A percentile compares a stretch with the other conserved stretches of the same genome.
Evolutionary conservation across 768 basidiomycete genomes (phyloP).

Genomic region (Russula abietina): DNA sequence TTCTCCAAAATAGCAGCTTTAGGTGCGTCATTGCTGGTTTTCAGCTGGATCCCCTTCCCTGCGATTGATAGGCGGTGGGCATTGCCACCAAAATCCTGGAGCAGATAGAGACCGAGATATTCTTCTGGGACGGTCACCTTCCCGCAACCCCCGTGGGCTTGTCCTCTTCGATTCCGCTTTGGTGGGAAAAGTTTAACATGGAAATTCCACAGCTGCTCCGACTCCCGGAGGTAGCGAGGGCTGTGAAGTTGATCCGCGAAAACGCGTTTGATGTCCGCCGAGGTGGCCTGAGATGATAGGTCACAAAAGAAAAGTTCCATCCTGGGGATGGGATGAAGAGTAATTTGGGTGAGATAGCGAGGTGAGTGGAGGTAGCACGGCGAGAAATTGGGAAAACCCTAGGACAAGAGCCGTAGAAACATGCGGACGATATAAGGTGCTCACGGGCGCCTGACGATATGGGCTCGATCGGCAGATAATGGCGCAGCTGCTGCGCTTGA

Average conservation of each 20-base stretch:
- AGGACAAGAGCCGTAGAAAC: neutral
- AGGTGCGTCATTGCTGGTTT: conserved; percentile 18
- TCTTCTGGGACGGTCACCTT: conserved; percentile 43
- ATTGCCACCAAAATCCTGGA: conserved; percentile 38
- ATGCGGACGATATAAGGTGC: neutral
- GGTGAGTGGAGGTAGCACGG: neutral
- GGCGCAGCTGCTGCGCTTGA: conserved; percentile 1
- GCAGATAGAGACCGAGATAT: conserved; percentile 38
- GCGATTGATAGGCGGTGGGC: conserved; percentile 28
- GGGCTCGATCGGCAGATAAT: conserved; percentile 3
- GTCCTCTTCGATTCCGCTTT: conserved; percentile 30
- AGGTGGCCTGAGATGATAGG: conserved; percentile 25
- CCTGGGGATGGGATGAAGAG: neutral
- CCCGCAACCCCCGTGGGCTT: conserved; percentile 39
- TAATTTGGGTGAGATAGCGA: neutral
- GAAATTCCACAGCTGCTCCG: conserved; percentile 43
- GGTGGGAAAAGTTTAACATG: conserved; percentile 43
- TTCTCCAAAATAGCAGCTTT: conserved; percentile 27
- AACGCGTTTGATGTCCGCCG: conserved; percentile 26
- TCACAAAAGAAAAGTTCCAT: conserved; percentile 36
- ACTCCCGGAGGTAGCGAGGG: conserved; percentile 33
- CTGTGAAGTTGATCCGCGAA: conserved; percentile 45
- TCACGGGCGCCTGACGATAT: neutral
- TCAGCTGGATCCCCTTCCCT: conserved; percentile 32
- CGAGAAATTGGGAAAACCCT: neutral